Evolutionary conservation across 2,329 filamentous ascomycete species (phyloP).

Genomic region (Xylaria sp.): DNA sequence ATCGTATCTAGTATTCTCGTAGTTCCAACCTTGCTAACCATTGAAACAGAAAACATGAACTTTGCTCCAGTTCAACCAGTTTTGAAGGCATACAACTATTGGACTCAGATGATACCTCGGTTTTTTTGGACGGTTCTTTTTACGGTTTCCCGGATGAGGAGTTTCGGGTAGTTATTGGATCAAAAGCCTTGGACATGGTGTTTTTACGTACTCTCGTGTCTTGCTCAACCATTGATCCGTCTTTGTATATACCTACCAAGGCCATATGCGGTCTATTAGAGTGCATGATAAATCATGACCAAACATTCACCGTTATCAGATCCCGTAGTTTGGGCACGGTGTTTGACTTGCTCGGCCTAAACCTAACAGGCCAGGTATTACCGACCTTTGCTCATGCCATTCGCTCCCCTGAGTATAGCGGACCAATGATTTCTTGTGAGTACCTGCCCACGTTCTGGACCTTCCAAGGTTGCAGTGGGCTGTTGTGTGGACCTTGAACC

Average conservation of each 20-base stretch:
- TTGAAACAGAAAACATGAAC: slow-evolving; percentile 52
- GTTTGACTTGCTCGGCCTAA: slow-evolving; percentile 2
- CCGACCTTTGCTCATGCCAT: neutral
- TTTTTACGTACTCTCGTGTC: slow-evolving; percentile 2
- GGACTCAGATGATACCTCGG: neutral
- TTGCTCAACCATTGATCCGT: neutral
- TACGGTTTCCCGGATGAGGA: slow-evolving; percentile 23
- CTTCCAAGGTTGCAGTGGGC: neutral
- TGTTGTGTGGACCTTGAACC: neutral
- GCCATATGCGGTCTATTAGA: neutral
- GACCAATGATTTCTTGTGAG: neutral
- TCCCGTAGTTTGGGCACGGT: neutral
- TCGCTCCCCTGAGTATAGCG: neutral
- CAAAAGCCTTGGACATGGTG: slow-evolving; percentile 8
- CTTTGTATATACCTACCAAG: slow-evolving; percentile 5
- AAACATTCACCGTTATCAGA: neutral
- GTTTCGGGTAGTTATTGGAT: slow-evolving; percentile 26
- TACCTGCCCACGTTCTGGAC: neutral
- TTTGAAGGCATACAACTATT: slow-evolving; percentile 46
- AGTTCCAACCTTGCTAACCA: slow-evolving; percentile 50
- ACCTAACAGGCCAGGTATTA: neutral
- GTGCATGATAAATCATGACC: slow-evolving; percentile 5
- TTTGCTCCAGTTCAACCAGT: slow-evolving; percentile 62
- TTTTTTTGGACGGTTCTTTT: neutral
- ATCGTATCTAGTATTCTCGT: neutral